A percentile compares a stretch with the other conserved stretches of the same genome.
These are phyloP conservation scores for Chrysosporium queenslandicum DNA, from an alignment of 2,329 filamentous ascomycete genomes.

Conservation along the genomic window DNA sequence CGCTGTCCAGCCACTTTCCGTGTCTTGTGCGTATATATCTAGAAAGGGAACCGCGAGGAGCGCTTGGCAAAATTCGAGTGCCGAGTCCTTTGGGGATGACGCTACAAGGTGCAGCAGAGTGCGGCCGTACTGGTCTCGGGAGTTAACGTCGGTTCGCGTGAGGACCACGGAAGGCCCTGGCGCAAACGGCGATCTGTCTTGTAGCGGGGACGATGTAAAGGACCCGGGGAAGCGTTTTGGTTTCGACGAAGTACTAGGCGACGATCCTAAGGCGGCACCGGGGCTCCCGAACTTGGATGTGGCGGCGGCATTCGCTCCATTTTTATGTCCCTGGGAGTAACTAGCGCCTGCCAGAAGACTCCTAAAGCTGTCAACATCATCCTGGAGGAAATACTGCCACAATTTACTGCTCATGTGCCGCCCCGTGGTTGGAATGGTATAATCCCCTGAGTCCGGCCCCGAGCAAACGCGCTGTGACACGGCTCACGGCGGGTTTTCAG, in stretches of 20 bases:
- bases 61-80: slow-evolving; percentile 63
- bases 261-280: slow-evolving; percentile 24
- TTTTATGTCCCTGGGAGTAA: slow-evolving; percentile 35
- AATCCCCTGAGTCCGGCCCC: slow-evolving; percentile 1
- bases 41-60: slow-evolving; percentile 72
- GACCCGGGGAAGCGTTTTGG: slow-evolving; percentile 38
- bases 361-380: slow-evolving; percentile 93
- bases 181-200: slow-evolving; percentile 27
- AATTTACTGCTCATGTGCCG: slow-evolving; percentile 88
- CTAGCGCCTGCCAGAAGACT: slow-evolving; percentile 68
- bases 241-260: slow-evolving; percentile 35
- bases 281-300: slow-evolving; percentile 24
- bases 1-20: slow-evolving; percentile 91
- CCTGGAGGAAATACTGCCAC: slow-evolving; percentile 94
- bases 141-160: slow-evolving; percentile 65
- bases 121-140: slow-evolving; percentile 68
- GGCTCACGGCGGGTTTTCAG: slow-evolving; percentile 8
- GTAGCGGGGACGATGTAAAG: slow-evolving; percentile 40
- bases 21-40: slow-evolving; percentile 78
- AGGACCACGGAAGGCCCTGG: slow-evolving; percentile 27
- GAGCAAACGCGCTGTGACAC: slow-evolving; percentile 13
- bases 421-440: slow-evolving; percentile 18
- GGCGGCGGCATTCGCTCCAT: slow-evolving; percentile 19
- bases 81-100: slow-evolving; percentile 60
- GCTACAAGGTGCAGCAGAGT: slow-evolving; percentile 78